A percentile compares a stretch with the other conserved stretches of the same genome.
Evolutionary conservation across 352 stramenopile genomes (phyloP).

Genomic region (Saprolegnia parasitica): DNA sequence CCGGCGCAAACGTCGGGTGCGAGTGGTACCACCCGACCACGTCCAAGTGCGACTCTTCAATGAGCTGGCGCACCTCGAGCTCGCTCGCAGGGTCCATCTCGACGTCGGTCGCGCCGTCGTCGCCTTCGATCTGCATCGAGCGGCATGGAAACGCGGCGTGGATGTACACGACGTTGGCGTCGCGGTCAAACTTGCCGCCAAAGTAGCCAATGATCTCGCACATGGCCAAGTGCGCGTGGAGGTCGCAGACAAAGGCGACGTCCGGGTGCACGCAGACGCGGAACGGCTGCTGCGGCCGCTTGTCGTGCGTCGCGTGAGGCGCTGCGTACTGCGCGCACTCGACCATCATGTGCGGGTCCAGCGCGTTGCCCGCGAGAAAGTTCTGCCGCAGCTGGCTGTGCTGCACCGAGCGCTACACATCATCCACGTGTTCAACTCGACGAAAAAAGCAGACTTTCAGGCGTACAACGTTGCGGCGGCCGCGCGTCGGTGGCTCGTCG

Average conservation of each 20-base stretch:
- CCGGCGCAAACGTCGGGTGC: slow-evolving; percentile 89
- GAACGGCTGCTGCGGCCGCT: slow-evolving; percentile 69
- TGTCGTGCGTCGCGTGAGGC: slow-evolving; percentile 32
- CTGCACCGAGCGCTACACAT: slow-evolving; percentile 50
- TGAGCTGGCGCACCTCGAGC: slow-evolving; percentile 87
- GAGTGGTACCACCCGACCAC: slow-evolving; percentile 96
- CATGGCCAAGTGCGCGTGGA: slow-evolving; percentile 90
- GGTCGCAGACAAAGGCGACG: slow-evolving; percentile 85
- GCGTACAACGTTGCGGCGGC: slow-evolving; percentile 23
- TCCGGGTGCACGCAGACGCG: slow-evolving; percentile 85
- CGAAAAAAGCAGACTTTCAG: neutral
- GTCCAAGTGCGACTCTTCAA: slow-evolving; percentile 81
- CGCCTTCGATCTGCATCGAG: slow-evolving; percentile 80
- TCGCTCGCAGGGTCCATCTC: slow-evolving; percentile 93
- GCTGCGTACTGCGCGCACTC: slow-evolving; percentile 60
- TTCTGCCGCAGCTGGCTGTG: slow-evolving; percentile 79
- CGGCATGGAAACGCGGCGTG: slow-evolving; percentile 91
- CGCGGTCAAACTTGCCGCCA: slow-evolving; percentile 83
- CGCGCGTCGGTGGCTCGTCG: slow-evolving; percentile 8
- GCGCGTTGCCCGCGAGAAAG: slow-evolving; percentile 49
- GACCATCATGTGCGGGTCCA: slow-evolving; percentile 84
- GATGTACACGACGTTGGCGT: slow-evolving; percentile 83
- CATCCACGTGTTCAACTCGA: neutral
- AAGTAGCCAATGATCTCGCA: slow-evolving; percentile 95
- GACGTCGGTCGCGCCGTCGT: slow-evolving; percentile 90